Base-by-base conservation (phyloP, 176 grass and related monocot species). In the Aechmea fasciata region DNA sequence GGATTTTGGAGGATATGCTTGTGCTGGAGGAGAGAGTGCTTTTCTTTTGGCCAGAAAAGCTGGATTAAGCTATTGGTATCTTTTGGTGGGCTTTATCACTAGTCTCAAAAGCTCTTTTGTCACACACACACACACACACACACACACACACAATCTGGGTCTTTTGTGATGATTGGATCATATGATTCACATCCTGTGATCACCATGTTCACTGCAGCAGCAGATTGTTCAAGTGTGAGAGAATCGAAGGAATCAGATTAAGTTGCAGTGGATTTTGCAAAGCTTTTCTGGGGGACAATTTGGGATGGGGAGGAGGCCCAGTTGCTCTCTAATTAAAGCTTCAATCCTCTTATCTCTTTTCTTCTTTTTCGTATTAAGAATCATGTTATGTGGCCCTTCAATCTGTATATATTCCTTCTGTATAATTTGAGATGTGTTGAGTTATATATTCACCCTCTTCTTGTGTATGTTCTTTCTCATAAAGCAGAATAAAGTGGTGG, bases 1-100 rank as follows among this genome's bases (percentile, higher is more conserved):
- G 15, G 55, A 61, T 18, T 61, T 19, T 10, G 55, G 55, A 61
- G 55, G 15, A 61, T 61, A 61, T 61, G 17, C 55, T 22, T 61
- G n/a, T 61, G 55, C 55, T 61, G 17, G 55, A 61, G 55, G 55
- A 61, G 55, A 61, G 22, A 61, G 55, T 61, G 55, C 55, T 19
- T 61, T 61, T n/a, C 19, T 61, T 61, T 61, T 20, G n/a, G 1
- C 20, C 5, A 41, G n/a, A 10, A 61, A 61, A 61, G 55, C 7
- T 20, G 54, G 20, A 61, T 15, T 18, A 22, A 22, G 55, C 20
- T 61, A 17, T 61, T 5, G 17, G 55, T 13, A 22, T 61, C n/a
- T 61, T 22, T 61, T 61, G 55, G 9, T 12, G 15, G 52, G 52
- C 33, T 41, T 55, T 2, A 55, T 55, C 15, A n/a, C 52, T 55